Evolutionary conservation across 768 basidiomycete genomes (phyloP), one percentile per base, ranked within the genome.

Genomic region (Lyophyllum shimeji): DNA sequence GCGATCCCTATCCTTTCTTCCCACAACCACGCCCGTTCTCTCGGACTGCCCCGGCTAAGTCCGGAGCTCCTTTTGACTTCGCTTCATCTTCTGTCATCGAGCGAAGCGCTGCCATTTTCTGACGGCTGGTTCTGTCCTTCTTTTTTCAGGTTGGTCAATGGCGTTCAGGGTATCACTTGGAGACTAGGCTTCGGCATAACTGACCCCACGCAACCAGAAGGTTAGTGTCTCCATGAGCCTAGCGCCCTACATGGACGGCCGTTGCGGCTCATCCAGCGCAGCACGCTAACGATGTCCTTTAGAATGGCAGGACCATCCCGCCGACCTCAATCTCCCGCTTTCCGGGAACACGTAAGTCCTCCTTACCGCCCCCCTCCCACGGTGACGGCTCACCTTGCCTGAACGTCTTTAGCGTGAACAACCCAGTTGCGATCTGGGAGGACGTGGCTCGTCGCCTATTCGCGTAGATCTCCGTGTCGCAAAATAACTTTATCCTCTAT

Each of bases 91-190:
- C 11, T 50, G 25, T 34, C 31, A 46, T 54, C 39, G 23, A 45
- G n/a, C 50, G 37, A 52, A 37, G 8, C 49, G 48, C 47, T 57
- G 44, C 42, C 44, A 34, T 58, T 27, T 58, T 27, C 29, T 13
- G 2, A 42, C 31, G 20, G n/a, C 33, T 23, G 57, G 46, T 53
- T 52, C 27, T 42, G 11, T 56, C 37, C 40, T 54, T 60, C 49
- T 57, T 59, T 53, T 43, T 44, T 31, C 52, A 83, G 82, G 59
- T 53, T 79, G 58, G 79, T 79, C 17, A 83, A 83, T 63, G 80
- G 78, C 54, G 67, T 83, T n/a, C 81, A 82, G 67, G 83, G 83
- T 24, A 79, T 85, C 43, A 85, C 85, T 27, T 86, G 83, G 82
- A 70, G 85, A 54, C 73, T 85, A n/a, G 84, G 76, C 2, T 84